Conservation (phyloP, 208 protist genomes). For the Trypanosomatidae sp. region DNA sequence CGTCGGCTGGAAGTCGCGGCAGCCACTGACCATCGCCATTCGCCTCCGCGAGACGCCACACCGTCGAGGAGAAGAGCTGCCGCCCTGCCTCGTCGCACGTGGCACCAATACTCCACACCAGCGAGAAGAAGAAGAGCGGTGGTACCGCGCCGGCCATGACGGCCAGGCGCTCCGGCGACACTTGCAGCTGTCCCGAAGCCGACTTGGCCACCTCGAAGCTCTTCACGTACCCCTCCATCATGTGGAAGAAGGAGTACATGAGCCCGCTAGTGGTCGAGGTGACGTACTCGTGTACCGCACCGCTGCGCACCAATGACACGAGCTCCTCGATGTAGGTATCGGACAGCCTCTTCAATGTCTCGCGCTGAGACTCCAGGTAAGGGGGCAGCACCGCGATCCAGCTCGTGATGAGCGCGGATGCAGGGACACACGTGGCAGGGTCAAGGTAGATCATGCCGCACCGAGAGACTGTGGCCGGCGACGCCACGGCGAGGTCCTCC, state of each 20-base stretch:
- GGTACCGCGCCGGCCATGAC: constrained; percentile 54
- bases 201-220: constrained; percentile 49
- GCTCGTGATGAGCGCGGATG: constrained; percentile 61
- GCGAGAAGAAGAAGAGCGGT: constrained; percentile 95
- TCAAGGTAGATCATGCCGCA: constrained; percentile 99
- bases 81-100: constrained; percentile 91
- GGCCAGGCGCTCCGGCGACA: constrained; percentile 47
- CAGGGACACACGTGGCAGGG: constrained; percentile 87
- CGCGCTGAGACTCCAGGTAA: constrained; percentile 79
- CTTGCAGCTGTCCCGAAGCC: constrained; percentile 9
- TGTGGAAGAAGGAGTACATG: constrained; percentile 90
- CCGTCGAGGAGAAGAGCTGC: constrained; percentile 85
- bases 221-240: constrained; percentile 92
- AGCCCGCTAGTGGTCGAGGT: constrained; percentile 94
- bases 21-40: constrained; percentile 50
- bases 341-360: constrained; percentile 56
- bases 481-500: constrained; percentile 96
- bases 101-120: constrained; percentile 97
- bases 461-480: constrained; percentile 97
- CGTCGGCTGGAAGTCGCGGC: constrained; percentile 18
- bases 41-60: constrained; percentile 64
- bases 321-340: constrained; percentile 79
- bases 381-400: constrained; percentile 85
- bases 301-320: constrained; percentile 82
- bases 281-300: constrained; percentile 89